Percentiles rank a stretch among this genome's conserved stretches.
Evolutionary conservation across 1,139 yeast species (phyloP).

Genomic region (Scheffersomyces cryptocercus): DNA sequence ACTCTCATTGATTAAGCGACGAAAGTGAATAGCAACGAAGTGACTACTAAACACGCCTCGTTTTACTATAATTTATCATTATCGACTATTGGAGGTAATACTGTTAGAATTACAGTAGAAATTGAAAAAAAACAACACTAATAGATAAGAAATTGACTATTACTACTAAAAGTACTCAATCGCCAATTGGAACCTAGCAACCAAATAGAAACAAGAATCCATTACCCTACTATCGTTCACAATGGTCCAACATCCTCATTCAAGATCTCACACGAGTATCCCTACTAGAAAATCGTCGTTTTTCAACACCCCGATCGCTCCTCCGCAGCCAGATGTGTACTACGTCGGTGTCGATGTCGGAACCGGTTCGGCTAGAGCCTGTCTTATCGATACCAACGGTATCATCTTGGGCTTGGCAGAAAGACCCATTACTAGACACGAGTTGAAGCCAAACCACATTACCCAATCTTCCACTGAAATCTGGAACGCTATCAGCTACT

Average conservation of each 20-base stretch:
- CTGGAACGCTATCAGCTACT: conserved; percentile 85
- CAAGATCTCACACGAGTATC: conserved; percentile 39
- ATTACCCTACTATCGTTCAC: too few relatives aligned
- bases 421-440: conserved; percentile 74
- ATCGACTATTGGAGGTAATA: too few relatives aligned
- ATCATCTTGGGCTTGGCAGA: conserved; percentile 80
- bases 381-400: conserved; percentile 81
- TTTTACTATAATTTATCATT: too few relatives aligned
- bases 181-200: too few relatives aligned
- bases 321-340: conserved; percentile 54
- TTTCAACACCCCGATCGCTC: conserved; percentile 36
- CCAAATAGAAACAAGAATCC: too few relatives aligned
- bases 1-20: too few relatives aligned
- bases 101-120: too few relatives aligned
- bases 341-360: conserved; percentile 97
- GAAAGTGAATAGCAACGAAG: too few relatives aligned
- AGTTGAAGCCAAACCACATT: conserved; percentile 67
- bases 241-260: background rate
- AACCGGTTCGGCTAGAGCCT: conserved; percentile 95
- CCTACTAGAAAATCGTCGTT: conserved; percentile 42
- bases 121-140: too few relatives aligned
- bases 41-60: too few relatives aligned
- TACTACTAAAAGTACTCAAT: too few relatives aligned
- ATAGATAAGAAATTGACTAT: too few relatives aligned
- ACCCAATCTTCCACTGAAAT: conserved; percentile 92